Conservation (phyloP, 352 stramenopile genomes). For the Phytopythium montanum region DNA sequence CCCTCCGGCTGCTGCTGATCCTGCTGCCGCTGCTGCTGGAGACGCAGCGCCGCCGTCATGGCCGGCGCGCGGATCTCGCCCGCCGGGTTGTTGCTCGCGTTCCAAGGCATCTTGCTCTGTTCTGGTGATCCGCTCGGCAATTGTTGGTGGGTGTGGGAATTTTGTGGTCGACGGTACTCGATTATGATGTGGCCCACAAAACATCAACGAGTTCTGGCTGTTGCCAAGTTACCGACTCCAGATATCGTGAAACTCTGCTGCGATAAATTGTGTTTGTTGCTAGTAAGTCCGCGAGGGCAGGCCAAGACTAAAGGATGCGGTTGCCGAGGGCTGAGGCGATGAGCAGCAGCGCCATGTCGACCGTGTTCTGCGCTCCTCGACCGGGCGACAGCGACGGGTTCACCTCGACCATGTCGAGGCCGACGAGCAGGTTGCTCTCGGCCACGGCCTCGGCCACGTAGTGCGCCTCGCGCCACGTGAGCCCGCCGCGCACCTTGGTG, state of each 20-base stretch:
- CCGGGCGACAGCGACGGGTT: conserved; percentile 90
- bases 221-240: too few species aligned
- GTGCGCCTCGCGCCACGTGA: conserved; percentile 96
- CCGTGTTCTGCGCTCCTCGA: conserved; percentile 86
- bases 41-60: conserved; percentile 48
- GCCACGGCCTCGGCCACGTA: conserved; percentile 93
- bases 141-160: background rate
- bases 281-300: too few species aligned
- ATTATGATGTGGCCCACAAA: background rate
- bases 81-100: conserved; percentile 83
- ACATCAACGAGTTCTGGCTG: background rate
- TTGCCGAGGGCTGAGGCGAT: conserved; percentile 93
- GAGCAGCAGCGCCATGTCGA: conserved; percentile 92
- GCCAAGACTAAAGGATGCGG: conserved; percentile 89
- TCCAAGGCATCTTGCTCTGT: conserved; percentile 64
- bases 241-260: background rate
- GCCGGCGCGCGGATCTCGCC: conserved; percentile 74
- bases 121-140: background rate
- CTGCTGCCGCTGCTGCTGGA: conserved; percentile 43
- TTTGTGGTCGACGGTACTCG: background rate
- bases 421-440: conserved; percentile 85
- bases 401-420: conserved; percentile 96
- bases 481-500: conserved; percentile 92
- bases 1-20: conserved; percentile 31
- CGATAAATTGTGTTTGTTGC: background rate